These are phyloP conservation scores for Alternaria solani DNA, from an alignment of 2,329 filamentous ascomycete genomes.

Conservation along the genomic window DNA sequence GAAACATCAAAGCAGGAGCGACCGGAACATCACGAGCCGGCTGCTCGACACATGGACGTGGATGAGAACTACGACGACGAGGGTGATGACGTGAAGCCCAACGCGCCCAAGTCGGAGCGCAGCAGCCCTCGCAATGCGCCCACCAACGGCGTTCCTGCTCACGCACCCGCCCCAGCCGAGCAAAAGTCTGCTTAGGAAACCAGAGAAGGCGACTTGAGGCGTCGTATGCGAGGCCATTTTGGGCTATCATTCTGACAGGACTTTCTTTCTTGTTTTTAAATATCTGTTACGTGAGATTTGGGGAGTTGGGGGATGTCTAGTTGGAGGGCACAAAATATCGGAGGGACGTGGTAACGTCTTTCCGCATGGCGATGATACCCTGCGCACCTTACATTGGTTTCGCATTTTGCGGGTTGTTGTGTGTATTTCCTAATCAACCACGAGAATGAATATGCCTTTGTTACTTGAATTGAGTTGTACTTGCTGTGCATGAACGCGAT, in stretches of 20 bases:
- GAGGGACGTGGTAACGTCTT: conserved; percentile 13
- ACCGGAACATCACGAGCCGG: conserved; percentile 72
- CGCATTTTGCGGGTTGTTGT: conserved; percentile 14
- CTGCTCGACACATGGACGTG: conserved; percentile 93
- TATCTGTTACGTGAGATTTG: neutral
- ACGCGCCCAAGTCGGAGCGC: conserved; percentile 53
- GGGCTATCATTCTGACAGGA: neutral
- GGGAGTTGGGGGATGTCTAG: conserved; percentile 8
- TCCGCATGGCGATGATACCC: conserved; percentile 21
- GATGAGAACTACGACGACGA: conserved; percentile 98
- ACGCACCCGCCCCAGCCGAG: conserved; percentile 47
- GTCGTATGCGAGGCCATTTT: neutral
- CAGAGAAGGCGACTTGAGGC: neutral
- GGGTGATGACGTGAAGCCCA: conserved; percentile 78
- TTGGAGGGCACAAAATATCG: conserved; percentile 15
- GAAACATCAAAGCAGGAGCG: conserved; percentile 51
- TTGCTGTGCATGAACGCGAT: neutral
- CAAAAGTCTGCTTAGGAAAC: conserved; percentile 39
- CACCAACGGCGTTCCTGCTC: conserved; percentile 44
- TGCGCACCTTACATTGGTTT: conserved; percentile 14
- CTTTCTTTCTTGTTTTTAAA: conserved; percentile 2
- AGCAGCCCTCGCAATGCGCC: conserved; percentile 53
- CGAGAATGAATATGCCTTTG: conserved; percentile 19
- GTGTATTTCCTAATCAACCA: conserved; percentile 11
- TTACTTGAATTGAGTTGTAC: neutral